Evolutionary conservation across 352 stramenopile species (phyloP), one percentile per base, ranked within the genome.

Genomic region (Globisporangium polare): DNA sequence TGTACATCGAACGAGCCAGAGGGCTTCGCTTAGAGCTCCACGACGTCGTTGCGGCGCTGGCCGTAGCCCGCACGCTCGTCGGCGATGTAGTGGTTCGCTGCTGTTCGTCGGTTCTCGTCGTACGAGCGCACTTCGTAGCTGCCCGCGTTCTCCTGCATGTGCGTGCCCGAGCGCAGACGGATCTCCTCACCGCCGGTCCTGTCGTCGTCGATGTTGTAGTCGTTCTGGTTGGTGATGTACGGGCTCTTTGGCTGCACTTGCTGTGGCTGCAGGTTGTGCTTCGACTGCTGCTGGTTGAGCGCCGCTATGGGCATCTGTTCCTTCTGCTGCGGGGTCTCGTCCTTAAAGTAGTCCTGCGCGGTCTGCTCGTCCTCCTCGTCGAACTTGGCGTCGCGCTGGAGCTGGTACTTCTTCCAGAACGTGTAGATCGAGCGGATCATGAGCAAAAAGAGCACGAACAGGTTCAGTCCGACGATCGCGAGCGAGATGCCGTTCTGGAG

Each of bases 371-470:
- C 78, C 51, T 88, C 70, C 33, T 74, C 52, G 54, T 88, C 76
- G 53, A 78, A 84, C 15, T 74, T 72, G 5, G 72, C 80, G 37
- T 86, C 70, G 27, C 79, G 78, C 68, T 89, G 78, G 53, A 90
- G 66, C 58, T 89, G 78, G 31, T 86, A 71, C 66, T 87, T 88
- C 66, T 88, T 80, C 71, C 72, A 90, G 60, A 90, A 86, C 63
- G 68, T 77, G 66, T 90, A 90, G 17, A 90, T 46, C 65, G 78
- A 84, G 13, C 81, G 75, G 39, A 86, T 57, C 77, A 90, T 83
- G 27, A 90, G 65, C 59, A 88, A 60, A 41, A 83, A 69, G 45
- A 90, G 62, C 65, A 88, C 79, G 45, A 88, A 86, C 18, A 89
- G 53, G 58, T 90, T 88, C 47, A 90, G 67, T 0, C 77, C 78